These are phyloP conservation scores for Teratosphaeria zuluensis DNA, from an alignment of 2,329 filamentous ascomycete species.

Conservation along the genomic window DNA sequence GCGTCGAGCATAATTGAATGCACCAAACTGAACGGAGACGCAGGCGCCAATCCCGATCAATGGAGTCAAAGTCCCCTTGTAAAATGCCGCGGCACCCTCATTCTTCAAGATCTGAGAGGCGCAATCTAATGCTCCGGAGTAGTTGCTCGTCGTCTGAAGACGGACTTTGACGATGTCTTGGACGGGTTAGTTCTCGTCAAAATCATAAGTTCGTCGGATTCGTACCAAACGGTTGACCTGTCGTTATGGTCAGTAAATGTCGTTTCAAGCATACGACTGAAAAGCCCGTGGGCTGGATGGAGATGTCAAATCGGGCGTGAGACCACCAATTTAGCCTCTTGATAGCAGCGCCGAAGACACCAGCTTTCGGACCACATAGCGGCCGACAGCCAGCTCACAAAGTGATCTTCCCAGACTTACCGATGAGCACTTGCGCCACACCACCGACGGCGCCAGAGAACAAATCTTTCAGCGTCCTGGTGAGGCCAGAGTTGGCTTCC, in stretches of 20 bases:
- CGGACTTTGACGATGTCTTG: conserved; percentile 94
- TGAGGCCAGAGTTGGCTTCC: conserved; percentile 1
- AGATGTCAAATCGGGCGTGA: too few relatives aligned
- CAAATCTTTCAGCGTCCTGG: conserved; percentile 66
- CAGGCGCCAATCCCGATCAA: conserved; percentile 94
- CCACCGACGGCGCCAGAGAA: conserved; percentile 85
- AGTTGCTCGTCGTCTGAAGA: conserved; percentile 77
- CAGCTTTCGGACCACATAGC: not conserved
- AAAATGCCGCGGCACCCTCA: conserved; percentile 86
- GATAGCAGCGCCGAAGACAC: too few relatives aligned
- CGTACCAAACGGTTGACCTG: conserved; percentile 58
- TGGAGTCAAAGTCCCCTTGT: conserved; percentile 94
- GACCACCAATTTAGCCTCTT: too few relatives aligned
- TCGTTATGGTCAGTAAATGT: conserved; percentile 1
- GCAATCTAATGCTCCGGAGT: conserved; percentile 69
- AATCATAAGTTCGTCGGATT: not conserved
- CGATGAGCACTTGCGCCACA: conserved; percentile 85
- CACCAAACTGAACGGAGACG: conserved; percentile 92
- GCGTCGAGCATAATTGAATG: conserved; percentile 85
- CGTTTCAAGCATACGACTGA: not conserved
- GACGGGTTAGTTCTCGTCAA: conserved; percentile 1
- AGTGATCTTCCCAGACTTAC: conserved; percentile 43
- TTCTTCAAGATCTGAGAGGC: conserved; percentile 76
- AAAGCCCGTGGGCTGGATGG: not conserved
- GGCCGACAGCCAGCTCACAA: not conserved